Conservation (phyloP, 225 moss, liverwort and hornwort species). For the Polytrichum formosum region DNA sequence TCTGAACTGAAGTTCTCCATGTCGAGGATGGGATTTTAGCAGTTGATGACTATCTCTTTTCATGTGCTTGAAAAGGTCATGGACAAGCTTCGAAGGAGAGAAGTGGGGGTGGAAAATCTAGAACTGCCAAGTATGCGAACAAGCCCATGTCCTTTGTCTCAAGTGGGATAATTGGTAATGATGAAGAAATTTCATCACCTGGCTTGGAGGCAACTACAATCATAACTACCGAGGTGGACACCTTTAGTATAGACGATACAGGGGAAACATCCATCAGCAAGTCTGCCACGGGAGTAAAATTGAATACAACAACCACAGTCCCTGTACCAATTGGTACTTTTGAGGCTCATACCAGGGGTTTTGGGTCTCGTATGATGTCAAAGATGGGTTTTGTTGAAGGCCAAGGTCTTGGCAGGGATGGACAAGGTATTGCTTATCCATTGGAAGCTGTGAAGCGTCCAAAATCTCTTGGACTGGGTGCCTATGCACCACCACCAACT, state of each 20-base stretch:
- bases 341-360: conserved; percentile 87
- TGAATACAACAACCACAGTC: conserved; percentile 11
- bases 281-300: conserved; percentile 19
- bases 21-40: background rate
- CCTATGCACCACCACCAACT: conserved; percentile 37
- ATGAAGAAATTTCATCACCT: conserved; percentile 27
- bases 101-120: conserved; percentile 16
- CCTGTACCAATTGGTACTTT: conserved; percentile 53
- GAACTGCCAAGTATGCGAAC: conserved; percentile 54
- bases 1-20: no score
- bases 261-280: conserved; percentile 45
- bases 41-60: background rate
- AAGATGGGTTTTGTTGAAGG: conserved; percentile 94
- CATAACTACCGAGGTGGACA: conserved; percentile 14
- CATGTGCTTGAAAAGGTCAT: conserved; percentile 6
- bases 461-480: conserved; percentile 89
- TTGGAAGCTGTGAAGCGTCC: conserved; percentile 83
- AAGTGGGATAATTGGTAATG: conserved; percentile 52
- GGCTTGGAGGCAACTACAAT: conserved; percentile 18
- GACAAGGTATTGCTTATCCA: conserved; percentile 80
- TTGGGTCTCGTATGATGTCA: conserved; percentile 94
- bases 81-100: conserved; percentile 8
- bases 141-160: conserved; percentile 77
- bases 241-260: conserved; percentile 21
- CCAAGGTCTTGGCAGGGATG: conserved; percentile 77